phyloP scores from a whole-genome alignment of 2,329 filamentous ascomycete genomes.

The Paramyrothecium roridum region DNA sequence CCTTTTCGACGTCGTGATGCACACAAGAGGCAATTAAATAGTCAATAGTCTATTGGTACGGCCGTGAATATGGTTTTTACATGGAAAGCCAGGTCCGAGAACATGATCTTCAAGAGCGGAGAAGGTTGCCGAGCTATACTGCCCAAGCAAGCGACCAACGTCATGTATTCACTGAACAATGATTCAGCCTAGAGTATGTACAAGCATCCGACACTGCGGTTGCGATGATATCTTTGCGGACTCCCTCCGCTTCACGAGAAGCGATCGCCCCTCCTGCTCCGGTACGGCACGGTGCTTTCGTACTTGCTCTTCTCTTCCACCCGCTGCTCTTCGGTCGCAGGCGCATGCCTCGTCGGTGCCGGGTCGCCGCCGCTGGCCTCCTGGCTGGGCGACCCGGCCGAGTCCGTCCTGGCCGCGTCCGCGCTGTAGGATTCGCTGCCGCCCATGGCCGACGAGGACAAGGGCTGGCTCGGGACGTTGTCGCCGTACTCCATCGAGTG shows the following conservation, averaged over 20 bases:
- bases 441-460: constrained; percentile 35
- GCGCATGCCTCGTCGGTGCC: constrained; percentile 80
- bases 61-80: no score
- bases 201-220: not conserved
- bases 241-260: constrained; percentile 51
- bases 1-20: no score
- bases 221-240: not conserved
- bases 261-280: constrained; percentile 79
- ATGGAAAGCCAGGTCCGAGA: no score
- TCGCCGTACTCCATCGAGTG: constrained; percentile 50
- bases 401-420: constrained; percentile 52
- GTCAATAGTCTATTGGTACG: no score
- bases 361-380: constrained; percentile 72
- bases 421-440: not conserved
- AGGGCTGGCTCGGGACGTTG: constrained; percentile 15
- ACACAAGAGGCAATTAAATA: no score
- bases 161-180: constrained; percentile 14
- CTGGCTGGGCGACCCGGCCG: constrained; percentile 61
- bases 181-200: constrained; percentile 6
- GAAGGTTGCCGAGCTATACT: no score
- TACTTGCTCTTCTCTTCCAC: constrained; percentile 84
- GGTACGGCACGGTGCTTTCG: constrained; percentile 73
- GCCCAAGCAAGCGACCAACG: no score
- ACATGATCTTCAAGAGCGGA: no score
- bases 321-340: constrained; percentile 64